Conservation (phyloP, 1,284 basidiomycete species). For the Puccinia polysora region DNA sequence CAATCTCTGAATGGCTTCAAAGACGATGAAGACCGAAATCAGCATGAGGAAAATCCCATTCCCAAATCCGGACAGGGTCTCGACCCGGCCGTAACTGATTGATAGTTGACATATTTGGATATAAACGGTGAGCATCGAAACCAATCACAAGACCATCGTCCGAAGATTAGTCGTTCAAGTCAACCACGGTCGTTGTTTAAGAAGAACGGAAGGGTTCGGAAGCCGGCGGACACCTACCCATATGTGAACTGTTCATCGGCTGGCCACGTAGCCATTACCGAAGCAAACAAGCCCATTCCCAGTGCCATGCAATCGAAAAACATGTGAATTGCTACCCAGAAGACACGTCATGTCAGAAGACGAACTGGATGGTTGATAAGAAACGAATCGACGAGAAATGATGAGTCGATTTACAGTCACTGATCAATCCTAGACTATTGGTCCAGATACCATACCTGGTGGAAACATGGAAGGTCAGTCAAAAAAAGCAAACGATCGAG, state of each 20-base stretch:
- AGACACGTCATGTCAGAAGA: background rate
- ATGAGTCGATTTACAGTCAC: conserved; percentile 67
- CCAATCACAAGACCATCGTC: no score
- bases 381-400: conserved; percentile 1
- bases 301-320: conserved; percentile 98
- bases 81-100: conserved; percentile 94
- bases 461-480: background rate
- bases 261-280: conserved; percentile 96
- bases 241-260: conserved; percentile 92
- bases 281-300: conserved; percentile 89
- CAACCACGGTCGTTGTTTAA: no score
- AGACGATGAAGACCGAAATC: conserved; percentile 96
- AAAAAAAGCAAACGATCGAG: background rate
- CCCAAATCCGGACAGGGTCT: conserved; percentile 94
- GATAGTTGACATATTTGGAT: no score
- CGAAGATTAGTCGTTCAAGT: background rate
- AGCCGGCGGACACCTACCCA: no score
- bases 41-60: conserved; percentile 95
- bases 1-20: conserved; percentile 93
- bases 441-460: conserved; percentile 92
- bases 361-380: background rate
- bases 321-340: conserved; percentile 85
- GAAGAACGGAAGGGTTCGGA: no score
- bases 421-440: conserved; percentile 91
- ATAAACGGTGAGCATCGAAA: no score